These are phyloP conservation scores for Lathyrus tuberosus DNA, from an alignment of 306 rosid species.

Conservation along the genomic window DNA sequence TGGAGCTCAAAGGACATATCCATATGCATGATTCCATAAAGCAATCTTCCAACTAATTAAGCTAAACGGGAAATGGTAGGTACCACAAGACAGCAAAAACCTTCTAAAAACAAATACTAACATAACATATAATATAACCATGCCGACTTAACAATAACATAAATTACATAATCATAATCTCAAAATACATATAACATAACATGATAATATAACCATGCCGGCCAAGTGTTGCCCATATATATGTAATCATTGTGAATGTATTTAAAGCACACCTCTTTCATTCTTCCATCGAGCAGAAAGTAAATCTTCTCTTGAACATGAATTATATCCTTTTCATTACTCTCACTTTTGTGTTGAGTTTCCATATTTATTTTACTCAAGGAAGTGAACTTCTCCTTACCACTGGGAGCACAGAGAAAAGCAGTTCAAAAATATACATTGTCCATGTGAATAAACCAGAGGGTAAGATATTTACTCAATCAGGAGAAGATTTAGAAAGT, in stretches of 20 bases:
- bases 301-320: conserved; percentile 48
- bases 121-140: not conserved
- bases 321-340: conserved; percentile 37
- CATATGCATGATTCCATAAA: not conserved
- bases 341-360: conserved; percentile 44
- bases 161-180: not conserved
- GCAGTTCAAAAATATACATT: conserved; percentile 53
- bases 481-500: conserved; percentile 47
- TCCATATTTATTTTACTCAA: conserved; percentile 41
- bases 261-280: conserved; percentile 4
- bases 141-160: conserved; percentile 17
- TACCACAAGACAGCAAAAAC: conserved; percentile 1
- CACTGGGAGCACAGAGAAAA: too few species aligned
- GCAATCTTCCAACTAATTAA: conserved; percentile 6
- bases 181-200: not conserved
- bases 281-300: conserved; percentile 27
- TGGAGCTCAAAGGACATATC: not conserved
- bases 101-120: conserved; percentile 4
- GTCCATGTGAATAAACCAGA: conserved; percentile 55
- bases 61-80: not conserved
- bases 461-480: conserved; percentile 25
- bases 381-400: conserved; percentile 29
- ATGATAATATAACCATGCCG: conserved; percentile 16
- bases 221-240: not conserved
- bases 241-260: not conserved